phyloP scores from a whole-genome alignment of 2,329 filamentous ascomycete species.

The Penicillium sp. region DNA sequence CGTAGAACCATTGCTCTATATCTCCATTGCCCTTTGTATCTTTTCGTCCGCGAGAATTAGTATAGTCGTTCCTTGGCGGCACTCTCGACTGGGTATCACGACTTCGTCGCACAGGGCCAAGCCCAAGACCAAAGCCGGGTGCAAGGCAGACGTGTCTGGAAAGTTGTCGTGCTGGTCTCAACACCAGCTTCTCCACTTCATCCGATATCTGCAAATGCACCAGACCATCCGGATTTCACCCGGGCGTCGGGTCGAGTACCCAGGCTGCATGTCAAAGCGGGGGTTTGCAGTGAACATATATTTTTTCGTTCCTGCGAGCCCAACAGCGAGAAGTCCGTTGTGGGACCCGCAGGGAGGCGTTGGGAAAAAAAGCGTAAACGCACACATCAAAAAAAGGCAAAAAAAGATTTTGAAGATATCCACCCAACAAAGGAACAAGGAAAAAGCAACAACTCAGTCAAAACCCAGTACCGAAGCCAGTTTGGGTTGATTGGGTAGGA shows the following conservation, averaged over 20 bases:
- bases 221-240: background rate
- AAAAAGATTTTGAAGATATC: conserved; percentile 14
- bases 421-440: conserved; percentile 18
- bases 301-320: background rate
- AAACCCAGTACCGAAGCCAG: conserved; percentile 25
- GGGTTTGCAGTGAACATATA: background rate
- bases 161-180: background rate
- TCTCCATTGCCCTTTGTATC: background rate
- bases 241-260: background rate
- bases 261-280: background rate
- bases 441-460: conserved; percentile 22
- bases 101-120: background rate
- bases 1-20: no score
- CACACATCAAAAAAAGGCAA: conserved; percentile 10
- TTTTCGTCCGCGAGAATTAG: background rate
- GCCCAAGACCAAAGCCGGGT: background rate
- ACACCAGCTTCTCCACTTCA: background rate
- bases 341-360: conserved; percentile 20
- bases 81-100: background rate
- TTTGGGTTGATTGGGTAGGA: conserved; percentile 13
- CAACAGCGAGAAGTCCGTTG: conserved; percentile 3
- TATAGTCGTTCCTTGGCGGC: background rate
- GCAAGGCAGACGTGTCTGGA: background rate
- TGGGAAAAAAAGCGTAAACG: conserved; percentile 9
- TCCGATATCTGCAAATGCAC: background rate